phyloP scores from a whole-genome alignment of 1,284 basidiomycete genomes.

The Ustilago vetiveriae region DNA sequence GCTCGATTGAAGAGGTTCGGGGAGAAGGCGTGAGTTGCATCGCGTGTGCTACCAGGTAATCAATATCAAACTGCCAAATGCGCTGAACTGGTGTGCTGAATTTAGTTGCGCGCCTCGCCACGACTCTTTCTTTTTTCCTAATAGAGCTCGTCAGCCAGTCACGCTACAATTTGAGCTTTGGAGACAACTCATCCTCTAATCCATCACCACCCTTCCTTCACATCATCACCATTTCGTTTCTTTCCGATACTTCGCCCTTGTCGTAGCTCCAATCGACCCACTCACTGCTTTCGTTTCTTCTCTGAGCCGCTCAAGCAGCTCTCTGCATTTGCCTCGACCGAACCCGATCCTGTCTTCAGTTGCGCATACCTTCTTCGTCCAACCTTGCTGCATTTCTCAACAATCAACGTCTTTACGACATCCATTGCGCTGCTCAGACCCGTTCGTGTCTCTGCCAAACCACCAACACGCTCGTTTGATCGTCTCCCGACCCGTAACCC shows the following conservation, averaged over 20 bases:
- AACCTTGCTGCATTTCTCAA: not conserved
- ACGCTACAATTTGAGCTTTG: too few species aligned
- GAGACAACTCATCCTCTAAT: too few species aligned
- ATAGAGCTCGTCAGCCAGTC: too few species aligned
- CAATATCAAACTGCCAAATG: too few species aligned
- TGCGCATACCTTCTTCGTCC: not conserved
- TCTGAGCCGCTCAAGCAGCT: not conserved
- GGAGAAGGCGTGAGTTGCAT: too few species aligned
- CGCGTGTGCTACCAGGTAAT: too few species aligned
- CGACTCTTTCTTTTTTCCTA: not conserved
- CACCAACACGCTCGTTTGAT: too few species aligned
- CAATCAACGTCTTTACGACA: slow-evolving; percentile 4
- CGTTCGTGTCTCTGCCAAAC: too few species aligned
- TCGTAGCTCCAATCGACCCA: not conserved
- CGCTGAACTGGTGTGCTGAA: slow-evolving; percentile 2
- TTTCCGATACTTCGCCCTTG: too few species aligned
- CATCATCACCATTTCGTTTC: not conserved
- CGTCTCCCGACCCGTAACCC: too few species aligned
- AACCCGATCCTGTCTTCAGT: slow-evolving; percentile 1
- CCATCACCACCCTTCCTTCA: not conserved
- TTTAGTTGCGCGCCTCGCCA: slow-evolving; percentile 1
- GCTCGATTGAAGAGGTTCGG: too few species aligned
- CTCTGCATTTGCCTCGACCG: not conserved
- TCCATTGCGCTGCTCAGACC: not conserved
- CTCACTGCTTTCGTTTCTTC: not conserved